Percentiles rank a stretch among this genome's conserved stretches.
phyloP scores from a whole-genome alignment of 2,329 filamentous ascomycete species.

The Ophiostoma tasmaniense region DNA sequence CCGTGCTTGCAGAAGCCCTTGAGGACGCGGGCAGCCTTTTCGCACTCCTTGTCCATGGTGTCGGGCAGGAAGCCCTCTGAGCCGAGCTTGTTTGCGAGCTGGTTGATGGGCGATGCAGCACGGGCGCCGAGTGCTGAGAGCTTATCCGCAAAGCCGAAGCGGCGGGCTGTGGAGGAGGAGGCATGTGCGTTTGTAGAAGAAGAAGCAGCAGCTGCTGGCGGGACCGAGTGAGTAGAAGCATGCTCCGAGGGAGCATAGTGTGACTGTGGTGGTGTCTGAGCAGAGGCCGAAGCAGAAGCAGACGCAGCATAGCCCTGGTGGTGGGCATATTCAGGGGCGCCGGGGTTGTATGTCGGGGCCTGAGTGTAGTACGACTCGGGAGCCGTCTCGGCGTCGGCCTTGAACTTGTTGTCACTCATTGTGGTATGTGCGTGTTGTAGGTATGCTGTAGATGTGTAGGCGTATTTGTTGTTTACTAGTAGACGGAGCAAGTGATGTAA shows the following conservation, averaged over 20 bases:
- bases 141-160: slow-evolving; percentile 23
- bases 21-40: slow-evolving; percentile 80
- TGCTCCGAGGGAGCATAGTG: background rate
- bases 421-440: background rate
- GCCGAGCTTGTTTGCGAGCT: slow-evolving; percentile 73
- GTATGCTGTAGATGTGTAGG: background rate
- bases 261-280: slow-evolving; percentile 8
- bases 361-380: slow-evolving; percentile 12
- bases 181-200: background rate
- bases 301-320: slow-evolving; percentile 11
- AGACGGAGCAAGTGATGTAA: background rate
- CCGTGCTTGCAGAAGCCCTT: slow-evolving; percentile 69
- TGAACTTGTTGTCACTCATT: background rate
- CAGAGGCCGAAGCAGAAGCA: slow-evolving; percentile 1
- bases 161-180: background rate
- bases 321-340: slow-evolving; percentile 21
- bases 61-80: slow-evolving; percentile 78
- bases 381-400: background rate
- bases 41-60: slow-evolving; percentile 77
- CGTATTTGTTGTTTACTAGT: no score
- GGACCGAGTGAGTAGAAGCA: background rate
- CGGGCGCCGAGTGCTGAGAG: slow-evolving; percentile 33
- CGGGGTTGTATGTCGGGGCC: slow-evolving; percentile 21
- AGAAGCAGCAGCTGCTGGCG: background rate
- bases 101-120: slow-evolving; percentile 67